These are phyloP conservation scores for Leonotis leonurus DNA, from an alignment of 257 asterid genomes.

Conservation along the genomic window DNA sequence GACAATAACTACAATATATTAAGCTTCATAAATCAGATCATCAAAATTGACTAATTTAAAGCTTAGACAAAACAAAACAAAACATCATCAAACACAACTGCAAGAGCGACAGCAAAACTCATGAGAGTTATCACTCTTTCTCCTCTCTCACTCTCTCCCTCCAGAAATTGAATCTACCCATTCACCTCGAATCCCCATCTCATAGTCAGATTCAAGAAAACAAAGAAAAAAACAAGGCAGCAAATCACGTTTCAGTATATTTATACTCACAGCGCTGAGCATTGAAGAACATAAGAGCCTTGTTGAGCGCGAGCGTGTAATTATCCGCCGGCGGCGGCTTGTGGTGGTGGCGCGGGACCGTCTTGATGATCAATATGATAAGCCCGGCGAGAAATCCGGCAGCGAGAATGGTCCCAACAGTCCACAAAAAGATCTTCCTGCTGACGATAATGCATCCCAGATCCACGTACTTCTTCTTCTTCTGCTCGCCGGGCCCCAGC, in stretches of 20 bases:
- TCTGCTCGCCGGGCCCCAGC: slow-evolving; percentile 89
- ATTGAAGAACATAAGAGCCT: slow-evolving; percentile 92
- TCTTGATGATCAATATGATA: slow-evolving; percentile 68
- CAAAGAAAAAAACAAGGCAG: neutral
- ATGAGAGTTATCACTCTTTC: neutral
- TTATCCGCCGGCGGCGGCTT: slow-evolving; percentile 81
- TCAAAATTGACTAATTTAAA: neutral
- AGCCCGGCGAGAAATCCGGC: slow-evolving; percentile 72
- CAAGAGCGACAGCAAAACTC: neutral
- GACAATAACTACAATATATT: neutral
- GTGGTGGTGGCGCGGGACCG: slow-evolving; percentile 72
- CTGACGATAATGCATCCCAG: slow-evolving; percentile 91
- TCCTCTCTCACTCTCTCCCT: neutral
- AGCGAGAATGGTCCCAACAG: slow-evolving; percentile 60
- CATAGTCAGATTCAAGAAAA: no score
- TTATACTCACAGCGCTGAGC: slow-evolving; percentile 78
- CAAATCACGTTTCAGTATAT: neutral
- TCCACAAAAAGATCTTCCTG: slow-evolving; percentile 81
- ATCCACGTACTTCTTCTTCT: slow-evolving; percentile 97
- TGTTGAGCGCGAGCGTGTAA: slow-evolving; percentile 73
- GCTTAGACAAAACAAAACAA: neutral
- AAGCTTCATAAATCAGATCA: neutral
- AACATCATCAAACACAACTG: neutral
- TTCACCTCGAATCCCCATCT: neutral
- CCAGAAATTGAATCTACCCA: neutral